Conservation (phyloP, 73 alveolate species). For the Stentor roeselii region DNA sequence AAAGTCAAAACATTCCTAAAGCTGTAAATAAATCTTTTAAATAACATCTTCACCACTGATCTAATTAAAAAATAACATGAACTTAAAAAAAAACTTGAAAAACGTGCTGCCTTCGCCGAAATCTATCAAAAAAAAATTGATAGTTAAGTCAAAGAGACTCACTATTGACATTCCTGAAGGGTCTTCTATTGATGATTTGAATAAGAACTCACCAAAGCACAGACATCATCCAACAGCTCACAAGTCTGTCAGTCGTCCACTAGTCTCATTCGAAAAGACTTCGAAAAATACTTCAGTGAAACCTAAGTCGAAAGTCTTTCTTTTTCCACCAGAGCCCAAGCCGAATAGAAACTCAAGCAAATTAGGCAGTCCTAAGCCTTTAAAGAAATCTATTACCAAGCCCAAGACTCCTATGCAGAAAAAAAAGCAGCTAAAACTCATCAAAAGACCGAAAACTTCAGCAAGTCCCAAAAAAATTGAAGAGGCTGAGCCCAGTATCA, state of each 20-base stretch:
- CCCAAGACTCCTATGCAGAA: neutral
- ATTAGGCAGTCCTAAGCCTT: neutral
- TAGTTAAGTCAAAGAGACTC: neutral
- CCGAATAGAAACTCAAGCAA: neutral
- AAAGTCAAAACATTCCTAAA: neutral
- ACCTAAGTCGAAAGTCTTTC: neutral
- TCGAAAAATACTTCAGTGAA: neutral
- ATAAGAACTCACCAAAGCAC: neutral
- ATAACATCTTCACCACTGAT: neutral
- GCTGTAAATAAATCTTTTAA: neutral
- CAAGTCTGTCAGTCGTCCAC: neutral
- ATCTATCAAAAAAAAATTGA: neutral
- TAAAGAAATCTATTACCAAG: neutral
- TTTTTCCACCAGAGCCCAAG: neutral
- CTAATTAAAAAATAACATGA: neutral
- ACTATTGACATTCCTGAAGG: neutral
- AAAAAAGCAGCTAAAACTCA: neutral
- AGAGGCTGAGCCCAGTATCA: neutral
- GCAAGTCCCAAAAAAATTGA: neutral
- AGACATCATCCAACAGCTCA: neutral
- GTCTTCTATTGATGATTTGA: neutral
- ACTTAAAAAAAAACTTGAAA: neutral
- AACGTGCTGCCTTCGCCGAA: neutral
- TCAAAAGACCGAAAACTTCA: neutral
- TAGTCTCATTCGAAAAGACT: neutral